These are phyloP conservation scores for Dichomitus squalens DNA, from an alignment of 1,284 basidiomycete species.

Conservation along the genomic window DNA sequence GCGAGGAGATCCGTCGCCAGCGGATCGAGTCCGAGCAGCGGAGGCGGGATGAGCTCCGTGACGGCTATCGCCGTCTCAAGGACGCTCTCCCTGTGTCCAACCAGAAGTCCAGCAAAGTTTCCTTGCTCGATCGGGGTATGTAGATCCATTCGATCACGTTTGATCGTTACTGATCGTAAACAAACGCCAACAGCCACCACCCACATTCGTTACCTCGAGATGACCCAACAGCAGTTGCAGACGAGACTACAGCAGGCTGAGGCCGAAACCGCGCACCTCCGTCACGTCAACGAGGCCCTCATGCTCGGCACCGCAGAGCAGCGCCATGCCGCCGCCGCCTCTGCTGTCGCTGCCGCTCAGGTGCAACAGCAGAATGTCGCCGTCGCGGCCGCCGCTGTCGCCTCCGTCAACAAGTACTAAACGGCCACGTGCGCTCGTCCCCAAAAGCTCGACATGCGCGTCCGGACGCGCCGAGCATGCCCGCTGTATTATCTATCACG, in stretches of 20 bases:
- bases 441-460: constrained; percentile 35
- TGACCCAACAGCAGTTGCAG: constrained; percentile 72
- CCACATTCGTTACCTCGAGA: constrained; percentile 80
- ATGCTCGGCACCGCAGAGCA: constrained; percentile 81
- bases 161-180: constrained; percentile 18
- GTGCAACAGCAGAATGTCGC: constrained; percentile 31
- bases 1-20: constrained; percentile 83
- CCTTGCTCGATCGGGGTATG: constrained; percentile 80
- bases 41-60: constrained; percentile 83
- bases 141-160: constrained; percentile 19
- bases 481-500: constrained; percentile 28
- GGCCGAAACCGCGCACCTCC: constrained; percentile 73
- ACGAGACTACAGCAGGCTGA: constrained; percentile 73
- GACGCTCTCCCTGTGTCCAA: constrained; percentile 82
- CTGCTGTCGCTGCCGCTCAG: constrained; percentile 53
- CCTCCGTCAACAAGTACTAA: constrained; percentile 48
- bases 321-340: constrained; percentile 61
- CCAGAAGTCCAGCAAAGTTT: constrained; percentile 89
- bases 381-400: constrained; percentile 13
- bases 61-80: constrained; percentile 85
- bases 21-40: constrained; percentile 88
- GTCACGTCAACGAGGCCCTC: constrained; percentile 79
- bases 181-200: constrained; percentile 54
- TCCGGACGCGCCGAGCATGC: constrained; percentile 31
- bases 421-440: constrained; percentile 28